A percentile compares a stretch with the other conserved stretches of the same genome.
Evolutionary conservation across 2,329 filamentous ascomycete species (phyloP).

Genomic region (Penicillium brevicompactum): DNA sequence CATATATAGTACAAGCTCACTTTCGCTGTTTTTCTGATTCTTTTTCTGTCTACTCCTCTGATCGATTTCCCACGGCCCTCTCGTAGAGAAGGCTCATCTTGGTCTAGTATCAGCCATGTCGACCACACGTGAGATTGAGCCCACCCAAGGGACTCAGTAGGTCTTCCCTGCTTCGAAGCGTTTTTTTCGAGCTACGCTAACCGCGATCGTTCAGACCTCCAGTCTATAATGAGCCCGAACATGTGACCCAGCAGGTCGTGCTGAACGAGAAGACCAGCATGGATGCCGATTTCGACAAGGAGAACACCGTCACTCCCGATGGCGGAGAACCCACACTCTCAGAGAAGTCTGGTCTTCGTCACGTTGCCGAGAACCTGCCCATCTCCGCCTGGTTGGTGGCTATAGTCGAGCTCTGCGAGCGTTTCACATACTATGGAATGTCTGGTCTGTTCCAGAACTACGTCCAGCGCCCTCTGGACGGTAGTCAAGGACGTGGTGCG

Average conservation of each 20-base stretch:
- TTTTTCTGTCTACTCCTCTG: slow-evolving; percentile 3
- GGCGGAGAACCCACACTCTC: slow-evolving; percentile 57
- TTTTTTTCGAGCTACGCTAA: slow-evolving; percentile 1
- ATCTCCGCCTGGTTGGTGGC: slow-evolving; percentile 60
- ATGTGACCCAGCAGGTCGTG: slow-evolving; percentile 16
- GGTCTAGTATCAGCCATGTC: slow-evolving; percentile 22
- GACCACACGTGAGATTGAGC: slow-evolving; percentile 31
- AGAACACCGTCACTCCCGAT: slow-evolving; percentile 41
- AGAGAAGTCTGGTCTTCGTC: slow-evolving; percentile 54
- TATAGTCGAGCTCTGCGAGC: slow-evolving; percentile 58
- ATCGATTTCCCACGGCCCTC: slow-evolving; percentile 14
- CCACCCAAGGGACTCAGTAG: slow-evolving; percentile 24
- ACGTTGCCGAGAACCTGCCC: slow-evolving; percentile 58
- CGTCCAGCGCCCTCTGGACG: slow-evolving; percentile 46
- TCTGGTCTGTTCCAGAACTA: slow-evolving; percentile 61
- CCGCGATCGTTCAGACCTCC: slow-evolving; percentile 14
- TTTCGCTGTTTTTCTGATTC: background rate
- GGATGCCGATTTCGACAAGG: slow-evolving; percentile 31
- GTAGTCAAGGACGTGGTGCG: slow-evolving; percentile 42
- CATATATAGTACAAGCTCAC: slow-evolving; percentile 31
- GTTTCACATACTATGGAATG: slow-evolving; percentile 62
- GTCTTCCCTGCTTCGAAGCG: background rate
- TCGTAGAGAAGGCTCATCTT: slow-evolving; percentile 6
- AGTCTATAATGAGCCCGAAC: slow-evolving; percentile 18
- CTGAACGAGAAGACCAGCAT: slow-evolving; percentile 28